These are phyloP conservation scores for Linnemannia elongata DNA, from an alignment of 192 early-diverging fungal genomes.

Conservation along the genomic window DNA sequence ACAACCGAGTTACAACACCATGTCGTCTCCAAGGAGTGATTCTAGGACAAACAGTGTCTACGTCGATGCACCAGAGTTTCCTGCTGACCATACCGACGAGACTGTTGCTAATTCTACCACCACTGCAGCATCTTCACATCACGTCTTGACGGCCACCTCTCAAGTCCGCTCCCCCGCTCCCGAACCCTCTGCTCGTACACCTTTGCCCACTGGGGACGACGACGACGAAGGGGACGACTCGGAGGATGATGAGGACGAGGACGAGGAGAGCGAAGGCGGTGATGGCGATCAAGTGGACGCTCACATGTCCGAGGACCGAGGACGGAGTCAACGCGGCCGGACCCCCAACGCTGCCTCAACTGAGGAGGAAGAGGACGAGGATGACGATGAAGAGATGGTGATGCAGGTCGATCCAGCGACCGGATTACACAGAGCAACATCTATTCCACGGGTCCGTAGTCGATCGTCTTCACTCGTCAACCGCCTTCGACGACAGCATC, in stretches of 20 bases:
- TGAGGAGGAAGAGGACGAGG: slow-evolving; percentile 7
- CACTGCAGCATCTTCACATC: not conserved
- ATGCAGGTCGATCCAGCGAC: slow-evolving; percentile 36
- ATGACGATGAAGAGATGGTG: slow-evolving; percentile 15
- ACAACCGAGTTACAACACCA: not conserved
- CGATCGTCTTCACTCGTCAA: slow-evolving; percentile 15
- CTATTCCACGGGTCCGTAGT: not conserved
- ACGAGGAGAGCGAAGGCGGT: not conserved
- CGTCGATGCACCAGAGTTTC: slow-evolving; percentile 24
- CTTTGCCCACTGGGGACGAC: not conserved
- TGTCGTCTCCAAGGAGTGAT: not conserved
- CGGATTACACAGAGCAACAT: slow-evolving; percentile 18
- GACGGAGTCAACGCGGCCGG: not conserved
- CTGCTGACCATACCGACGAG: not conserved
- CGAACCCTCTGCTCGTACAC: slow-evolving; percentile 6
- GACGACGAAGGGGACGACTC: slow-evolving; percentile 1
- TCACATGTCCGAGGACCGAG: not conserved
- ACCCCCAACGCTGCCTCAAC: not conserved
- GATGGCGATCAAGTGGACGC: slow-evolving; percentile 3
- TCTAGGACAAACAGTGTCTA: slow-evolving; percentile 33
- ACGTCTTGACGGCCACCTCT: not conserved
- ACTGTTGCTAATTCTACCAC: no score
- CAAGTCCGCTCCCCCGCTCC: not conserved
- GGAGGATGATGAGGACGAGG: slow-evolving; percentile 16
- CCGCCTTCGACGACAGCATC: slow-evolving; percentile 32